These are phyloP conservation scores for Salvia sclarea DNA, from an alignment of 305 asterid species.

Conservation along the genomic window DNA sequence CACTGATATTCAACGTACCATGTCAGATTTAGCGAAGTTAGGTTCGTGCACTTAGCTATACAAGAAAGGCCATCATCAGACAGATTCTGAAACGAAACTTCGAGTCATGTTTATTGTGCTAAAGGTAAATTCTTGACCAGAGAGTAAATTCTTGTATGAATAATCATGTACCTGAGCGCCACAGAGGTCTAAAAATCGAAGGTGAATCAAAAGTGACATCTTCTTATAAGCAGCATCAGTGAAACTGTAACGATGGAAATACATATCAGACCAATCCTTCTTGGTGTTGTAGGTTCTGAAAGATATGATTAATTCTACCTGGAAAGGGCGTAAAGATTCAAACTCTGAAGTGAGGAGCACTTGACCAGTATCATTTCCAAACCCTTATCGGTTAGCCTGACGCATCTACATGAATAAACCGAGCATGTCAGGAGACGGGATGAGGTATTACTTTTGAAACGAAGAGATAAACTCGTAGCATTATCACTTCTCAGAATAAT, in stretches of 20 bases:
- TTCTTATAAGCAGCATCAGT: conserved; percentile 79
- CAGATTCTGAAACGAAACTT: conserved; percentile 58
- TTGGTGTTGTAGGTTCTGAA: neutral
- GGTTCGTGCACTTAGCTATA: conserved; percentile 75
- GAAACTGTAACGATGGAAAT: conserved; percentile 56
- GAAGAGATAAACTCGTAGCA: neutral
- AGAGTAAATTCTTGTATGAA: conserved; percentile 11
- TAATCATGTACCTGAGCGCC: conserved; percentile 84
- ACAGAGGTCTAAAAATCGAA: conserved; percentile 78
- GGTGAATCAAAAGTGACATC: conserved; percentile 61
- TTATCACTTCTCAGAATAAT: neutral
- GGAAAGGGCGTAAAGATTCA: conserved; percentile 96
- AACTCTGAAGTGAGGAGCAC: conserved; percentile 66
- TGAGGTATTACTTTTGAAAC: neutral
- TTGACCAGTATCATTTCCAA: conserved; percentile 61
- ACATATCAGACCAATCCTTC: neutral
- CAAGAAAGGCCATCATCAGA: conserved; percentile 81
- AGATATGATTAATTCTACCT: conserved; percentile 43
- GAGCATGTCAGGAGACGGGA: neutral
- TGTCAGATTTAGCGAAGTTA: conserved; percentile 70
- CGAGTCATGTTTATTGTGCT: conserved; percentile 28
- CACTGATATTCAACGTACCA: conserved; percentile 53
- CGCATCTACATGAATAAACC: conserved; percentile 54
- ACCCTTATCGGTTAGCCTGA: conserved; percentile 83
- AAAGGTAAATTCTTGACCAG: conserved; percentile 5